Conservation (phyloP, 495 filamentous ascomycete genomes). For the Oleoguttula mirabilis region DNA sequence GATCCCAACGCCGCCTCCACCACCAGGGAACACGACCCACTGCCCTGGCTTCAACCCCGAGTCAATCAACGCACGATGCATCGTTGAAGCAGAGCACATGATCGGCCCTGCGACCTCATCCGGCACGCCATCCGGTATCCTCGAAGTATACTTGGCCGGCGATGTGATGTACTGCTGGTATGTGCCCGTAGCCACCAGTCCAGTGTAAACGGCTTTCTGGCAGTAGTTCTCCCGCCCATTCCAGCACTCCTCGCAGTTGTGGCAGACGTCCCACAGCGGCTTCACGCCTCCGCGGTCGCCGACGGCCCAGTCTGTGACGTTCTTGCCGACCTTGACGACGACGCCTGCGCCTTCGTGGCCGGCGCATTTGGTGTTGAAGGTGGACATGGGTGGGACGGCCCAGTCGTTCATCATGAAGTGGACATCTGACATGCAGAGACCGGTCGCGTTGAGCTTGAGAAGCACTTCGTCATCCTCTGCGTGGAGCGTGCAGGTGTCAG, state of each 20-base stretch:
- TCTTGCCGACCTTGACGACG: constrained; percentile 40
- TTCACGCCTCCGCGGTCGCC: constrained; percentile 51
- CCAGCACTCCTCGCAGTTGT: constrained; percentile 38
- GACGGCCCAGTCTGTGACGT: constrained; percentile 42
- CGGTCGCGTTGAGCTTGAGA: constrained; percentile 31
- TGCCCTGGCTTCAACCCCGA: constrained; percentile 30
- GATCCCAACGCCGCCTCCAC: constrained; percentile 32
- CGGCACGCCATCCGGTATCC: constrained; percentile 34
- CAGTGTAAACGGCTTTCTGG: constrained; percentile 26
- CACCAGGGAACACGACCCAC: constrained; percentile 37
- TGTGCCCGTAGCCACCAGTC: constrained; percentile 24
- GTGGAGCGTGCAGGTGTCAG: too few relatives aligned
- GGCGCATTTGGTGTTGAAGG: constrained; percentile 36
- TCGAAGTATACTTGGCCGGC: constrained; percentile 34
- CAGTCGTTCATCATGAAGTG: constrained; percentile 34
- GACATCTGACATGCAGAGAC: constrained; percentile 31
- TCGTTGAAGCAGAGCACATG: constrained; percentile 36
- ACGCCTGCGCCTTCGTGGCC: constrained; percentile 48
- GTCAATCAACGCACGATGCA: constrained; percentile 32
- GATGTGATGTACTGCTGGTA: constrained; percentile 34
- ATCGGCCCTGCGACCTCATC: constrained; percentile 36
- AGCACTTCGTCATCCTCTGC: constrained; percentile 31
- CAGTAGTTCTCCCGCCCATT: constrained; percentile 30
- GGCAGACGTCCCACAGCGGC: constrained; percentile 42
- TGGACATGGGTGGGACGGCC: constrained; percentile 36